A percentile compares a stretch with the other conserved stretches of the same genome.
Conservation (phyloP, 2,329 filamentous ascomycete genomes). For the Phaeoacremonium minimum region DNA sequence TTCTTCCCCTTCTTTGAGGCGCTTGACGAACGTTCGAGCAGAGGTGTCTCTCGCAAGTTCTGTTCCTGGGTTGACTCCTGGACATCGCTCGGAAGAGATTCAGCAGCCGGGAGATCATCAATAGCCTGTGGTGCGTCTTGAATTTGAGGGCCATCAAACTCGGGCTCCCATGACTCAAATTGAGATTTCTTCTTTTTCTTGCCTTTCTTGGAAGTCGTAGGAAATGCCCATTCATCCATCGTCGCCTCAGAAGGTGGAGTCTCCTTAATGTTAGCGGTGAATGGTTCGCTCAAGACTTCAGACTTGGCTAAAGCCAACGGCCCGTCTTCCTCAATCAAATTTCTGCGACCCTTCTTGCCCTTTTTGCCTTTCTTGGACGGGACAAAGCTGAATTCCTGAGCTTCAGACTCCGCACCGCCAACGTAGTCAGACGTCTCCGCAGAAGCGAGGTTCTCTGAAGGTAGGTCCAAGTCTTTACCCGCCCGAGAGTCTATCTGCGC, state of each 20-base stretch:
- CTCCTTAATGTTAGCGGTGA: too few relatives aligned
- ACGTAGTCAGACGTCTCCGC: too few relatives aligned
- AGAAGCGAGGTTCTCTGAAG: too few relatives aligned
- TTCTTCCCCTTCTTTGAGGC: not conserved
- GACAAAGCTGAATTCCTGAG: too few relatives aligned
- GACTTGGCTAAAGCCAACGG: too few relatives aligned
- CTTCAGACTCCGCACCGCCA: too few relatives aligned
- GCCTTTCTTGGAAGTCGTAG: not conserved
- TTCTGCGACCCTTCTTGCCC: not conserved
- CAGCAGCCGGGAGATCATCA: not conserved
- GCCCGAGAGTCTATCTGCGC: too few relatives aligned
- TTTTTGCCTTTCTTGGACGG: not conserved
- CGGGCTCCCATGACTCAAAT: not conserved
- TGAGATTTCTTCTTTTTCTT: not conserved
- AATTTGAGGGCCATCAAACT: not conserved
- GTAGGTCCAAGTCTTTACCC: too few relatives aligned
- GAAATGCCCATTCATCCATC: not conserved
- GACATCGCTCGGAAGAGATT: too few relatives aligned
- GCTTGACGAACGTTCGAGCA: not conserved
- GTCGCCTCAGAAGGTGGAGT: not conserved
- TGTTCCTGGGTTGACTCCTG: not conserved
- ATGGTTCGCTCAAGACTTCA: too few relatives aligned
- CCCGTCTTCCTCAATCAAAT: too few relatives aligned
- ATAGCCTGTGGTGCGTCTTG: not conserved
- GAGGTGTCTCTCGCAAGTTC: not conserved